Base-by-base conservation (phyloP, 257 asterid species). In the Nyctanthes arbortristis region DNA sequence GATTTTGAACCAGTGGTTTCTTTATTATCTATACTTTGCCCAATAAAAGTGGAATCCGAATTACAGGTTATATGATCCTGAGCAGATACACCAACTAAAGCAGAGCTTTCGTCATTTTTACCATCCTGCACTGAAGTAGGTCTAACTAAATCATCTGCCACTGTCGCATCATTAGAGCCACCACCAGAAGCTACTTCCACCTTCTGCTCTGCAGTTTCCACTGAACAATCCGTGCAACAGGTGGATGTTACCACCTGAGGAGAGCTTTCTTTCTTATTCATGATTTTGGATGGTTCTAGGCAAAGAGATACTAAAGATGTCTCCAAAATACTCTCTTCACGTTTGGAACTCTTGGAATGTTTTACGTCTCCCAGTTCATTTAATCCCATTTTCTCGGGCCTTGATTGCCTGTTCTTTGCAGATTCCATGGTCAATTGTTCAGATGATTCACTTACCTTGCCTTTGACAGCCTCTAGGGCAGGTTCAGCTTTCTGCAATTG, bases 401-500 rank as follows among this genome's bases (percentile, higher is more conserved):
- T 73, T 68, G 78, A 69, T 61, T 22, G 76, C 49, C 45, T 66
- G 33, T 59, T 75, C 66, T 61, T 75, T 55, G 57, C 74, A 71
- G 61, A 70, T 66, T 47, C 36, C 6, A 49, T 70, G 71, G 65
- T 82, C 52, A 27, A 52, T 63, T 29, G 56, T 66, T 78, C 37
- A 20, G 80, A 62, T 25, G 77, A 59, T 63, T 73, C 78, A 55
- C 65, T 63, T 9, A 32, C 61, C 22, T 68, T 65, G 30, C 63
- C 70, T 43, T 74, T 71, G 27, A 59, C 9, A 45, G n/a, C n/a
- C n/a, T n/a, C n/a, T n/a, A n/a, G n/a, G n/a, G n/a, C n/a, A n/a
- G n/a, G n/a, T 66, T 61, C 88, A 64, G 65, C 54, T 66, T 75
- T 81, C 0, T 74, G 61, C 62, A 72, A 68, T 61, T 75, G 88